Evolutionary conservation across 108 stramenopile species (phyloP).

Genomic region (Nitzschia palea): DNA sequence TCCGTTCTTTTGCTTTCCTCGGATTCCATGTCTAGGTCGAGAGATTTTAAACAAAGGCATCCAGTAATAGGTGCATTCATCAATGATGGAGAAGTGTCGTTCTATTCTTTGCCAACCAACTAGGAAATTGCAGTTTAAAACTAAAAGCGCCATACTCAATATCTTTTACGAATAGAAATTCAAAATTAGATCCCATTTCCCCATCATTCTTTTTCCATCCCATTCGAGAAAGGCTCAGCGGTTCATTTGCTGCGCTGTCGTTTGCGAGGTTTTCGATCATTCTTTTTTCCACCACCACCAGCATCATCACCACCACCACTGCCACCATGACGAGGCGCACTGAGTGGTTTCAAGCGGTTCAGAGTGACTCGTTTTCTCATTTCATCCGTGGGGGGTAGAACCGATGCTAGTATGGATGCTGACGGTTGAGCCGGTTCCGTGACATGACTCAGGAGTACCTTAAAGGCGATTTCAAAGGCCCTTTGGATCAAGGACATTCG

Average conservation of each 20-base stretch:
- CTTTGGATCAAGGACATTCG: constrained; percentile 73
- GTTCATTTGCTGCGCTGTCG: background rate
- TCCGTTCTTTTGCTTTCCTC: background rate
- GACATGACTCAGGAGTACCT: constrained; percentile 60
- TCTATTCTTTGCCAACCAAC: too few species aligned
- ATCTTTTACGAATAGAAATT: too few species aligned
- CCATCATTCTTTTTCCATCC: too few species aligned
- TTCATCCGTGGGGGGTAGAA: constrained; percentile 73
- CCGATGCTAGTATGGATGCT: constrained; percentile 67
- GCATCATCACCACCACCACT: background rate
- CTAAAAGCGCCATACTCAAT: too few species aligned
- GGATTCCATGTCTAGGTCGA: background rate
- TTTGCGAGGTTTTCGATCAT: background rate
- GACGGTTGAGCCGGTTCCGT: constrained; percentile 57
- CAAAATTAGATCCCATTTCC: too few species aligned
- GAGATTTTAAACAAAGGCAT: background rate
- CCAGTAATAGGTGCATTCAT: too few species aligned
- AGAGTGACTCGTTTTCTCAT: constrained; percentile 46
- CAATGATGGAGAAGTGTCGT: too few species aligned
- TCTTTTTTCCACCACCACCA: background rate
- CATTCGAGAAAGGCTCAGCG: too few species aligned
- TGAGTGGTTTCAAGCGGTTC: background rate
- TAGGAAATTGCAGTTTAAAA: too few species aligned
- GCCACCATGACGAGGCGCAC: background rate
- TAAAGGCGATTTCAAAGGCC: constrained; percentile 83